Base-by-base conservation (phyloP, 345 rosid species). In the Cardamine occulta region DNA sequence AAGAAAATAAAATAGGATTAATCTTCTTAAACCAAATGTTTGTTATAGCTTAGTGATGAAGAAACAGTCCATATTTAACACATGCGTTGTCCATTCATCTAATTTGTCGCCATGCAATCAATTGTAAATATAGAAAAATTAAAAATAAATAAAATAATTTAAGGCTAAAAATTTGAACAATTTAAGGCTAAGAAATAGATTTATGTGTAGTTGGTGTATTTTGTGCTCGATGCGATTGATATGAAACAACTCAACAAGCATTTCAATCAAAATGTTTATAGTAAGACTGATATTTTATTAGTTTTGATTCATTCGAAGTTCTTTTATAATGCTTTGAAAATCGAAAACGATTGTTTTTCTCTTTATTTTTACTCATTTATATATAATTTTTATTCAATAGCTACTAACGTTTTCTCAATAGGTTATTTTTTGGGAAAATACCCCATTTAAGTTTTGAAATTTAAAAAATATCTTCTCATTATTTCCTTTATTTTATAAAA, bases 31-130 rank as follows among this genome's bases (percentile, higher is more conserved):
- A 77, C 76, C 71, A 45, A 70, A 77, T 77, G 29, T 77, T 48
- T 70, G 54, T 14, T 24, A 37, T 77, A 77, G 61, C 80, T 77
- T 77, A 72, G 72, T 64, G 62, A 48, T 47, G 76, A 77, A 71
- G 80, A 47, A 77, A 76, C 76, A 28, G 49, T 64, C 62, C 72
- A 71, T 39, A 65, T 64, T 70, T 71, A 48, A 63, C 76, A 77
- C 76, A 57, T 77, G 63, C 39, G 2, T 58, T 67, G 73, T 74
- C 72, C 72, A 65, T 53, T 73, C 77, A 40, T 40, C 63, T 63
- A 28, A 42, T 40, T 29, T 73, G 34, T 52, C 44, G 63, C 55
- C 26, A 4, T 31, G 47, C 44, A 32, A 21, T 35, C 17, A 74
- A 57, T 56, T 57, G 8, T 8, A 57, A 21, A 66, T 55, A 32